phyloP scores from a whole-genome alignment of 2,329 filamentous ascomycete species.

The Pezicula carpinea region DNA sequence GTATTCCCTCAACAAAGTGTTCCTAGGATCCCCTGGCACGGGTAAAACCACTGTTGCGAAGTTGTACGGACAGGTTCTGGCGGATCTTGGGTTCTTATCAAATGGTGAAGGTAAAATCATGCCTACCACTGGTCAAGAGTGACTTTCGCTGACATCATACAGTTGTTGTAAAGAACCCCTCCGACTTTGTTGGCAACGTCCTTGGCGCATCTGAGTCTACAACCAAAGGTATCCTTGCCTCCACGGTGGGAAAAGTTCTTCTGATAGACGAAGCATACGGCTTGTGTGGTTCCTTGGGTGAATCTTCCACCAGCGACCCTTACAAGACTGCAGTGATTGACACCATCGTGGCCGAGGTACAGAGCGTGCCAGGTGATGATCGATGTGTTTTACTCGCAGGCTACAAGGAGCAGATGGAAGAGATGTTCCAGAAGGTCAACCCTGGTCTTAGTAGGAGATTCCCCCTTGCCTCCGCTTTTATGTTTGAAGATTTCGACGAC shows the following conservation, averaged over 20 bases:
- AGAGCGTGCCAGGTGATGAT: conserved; percentile 63
- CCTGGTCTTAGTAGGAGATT: conserved; percentile 63
- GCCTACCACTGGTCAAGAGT: conserved; percentile 19
- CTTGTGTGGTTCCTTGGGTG: conserved; percentile 28
- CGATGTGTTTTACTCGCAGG: conserved; percentile 62
- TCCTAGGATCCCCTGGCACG: conserved; percentile 65
- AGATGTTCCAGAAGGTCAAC: conserved; percentile 53
- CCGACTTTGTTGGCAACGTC: conserved; percentile 48
- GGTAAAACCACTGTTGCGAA: conserved; percentile 71
- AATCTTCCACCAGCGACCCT: conserved; percentile 41
- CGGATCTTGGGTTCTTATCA: conserved; percentile 47
- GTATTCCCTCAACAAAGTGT: conserved; percentile 61
- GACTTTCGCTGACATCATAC: background rate
- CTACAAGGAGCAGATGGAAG: conserved; percentile 60
- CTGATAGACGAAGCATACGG: conserved; percentile 58
- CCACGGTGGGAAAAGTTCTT: conserved; percentile 49
- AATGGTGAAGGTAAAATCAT: conserved; percentile 43
- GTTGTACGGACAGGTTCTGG: conserved; percentile 62
- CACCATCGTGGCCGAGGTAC: conserved; percentile 69
- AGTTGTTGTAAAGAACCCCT: conserved; percentile 49
- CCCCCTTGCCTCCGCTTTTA: conserved; percentile 55
- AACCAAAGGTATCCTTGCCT: conserved; percentile 47
- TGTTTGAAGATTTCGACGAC: conserved; percentile 61
- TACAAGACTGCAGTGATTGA: conserved; percentile 55
- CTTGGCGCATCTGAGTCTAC: conserved; percentile 46